Base-by-base conservation (phyloP, 495 filamentous ascomycete species). In the Pseudotulostoma volvatum region DNA sequence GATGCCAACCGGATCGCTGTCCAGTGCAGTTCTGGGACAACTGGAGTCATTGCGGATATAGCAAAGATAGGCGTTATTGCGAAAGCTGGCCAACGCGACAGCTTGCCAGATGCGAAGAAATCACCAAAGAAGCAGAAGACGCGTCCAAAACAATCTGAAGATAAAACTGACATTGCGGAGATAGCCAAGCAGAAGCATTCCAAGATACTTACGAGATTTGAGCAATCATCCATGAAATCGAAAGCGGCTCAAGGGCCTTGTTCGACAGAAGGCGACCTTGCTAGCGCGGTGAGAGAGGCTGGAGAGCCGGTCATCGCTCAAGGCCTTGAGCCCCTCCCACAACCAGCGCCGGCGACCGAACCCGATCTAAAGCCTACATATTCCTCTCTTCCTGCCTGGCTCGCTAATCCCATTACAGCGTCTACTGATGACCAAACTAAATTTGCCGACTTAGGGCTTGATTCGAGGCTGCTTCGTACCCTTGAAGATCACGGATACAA, bases 321-420 rank as follows among this genome's bases (percentile, higher is more conserved):
- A 39, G 79, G 74, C 4, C 66, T 93, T 2, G 74, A 76, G 41
- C 84, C 81, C 9, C 53, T 93, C 9, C 85, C 84, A 15, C 82
- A 90, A 46, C 83, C 84, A 21, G 5, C 11, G 23, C 66, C 71
- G 40, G 71, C 70, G 13, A 67, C 69, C 0, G 67, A 77, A 19
- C 49, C 67, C 20, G 56, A 59, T 1, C 67, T 70, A 40, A 45
- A 52, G 35, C 62, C 65, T 20, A 57, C 58, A 7, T 64, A 64
- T 37, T 64, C 65, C 7, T 66, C 68, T 13, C 49, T 70, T 36
- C 67, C 66, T 14, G 9, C 53, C 4, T 95, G 88, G 88, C 68
- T 95, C 19, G 75, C 74, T 11, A 68, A 74, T 11, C 86, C 88
- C 0, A 66, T 79, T 18, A 63, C 64, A 13, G 74, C 83, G 13